Percentiles rank a stretch among this genome's conserved stretches.
phyloP scores from a whole-genome alignment of 2,329 filamentous ascomycete species.

The Coniochaeta hoffmannii region DNA sequence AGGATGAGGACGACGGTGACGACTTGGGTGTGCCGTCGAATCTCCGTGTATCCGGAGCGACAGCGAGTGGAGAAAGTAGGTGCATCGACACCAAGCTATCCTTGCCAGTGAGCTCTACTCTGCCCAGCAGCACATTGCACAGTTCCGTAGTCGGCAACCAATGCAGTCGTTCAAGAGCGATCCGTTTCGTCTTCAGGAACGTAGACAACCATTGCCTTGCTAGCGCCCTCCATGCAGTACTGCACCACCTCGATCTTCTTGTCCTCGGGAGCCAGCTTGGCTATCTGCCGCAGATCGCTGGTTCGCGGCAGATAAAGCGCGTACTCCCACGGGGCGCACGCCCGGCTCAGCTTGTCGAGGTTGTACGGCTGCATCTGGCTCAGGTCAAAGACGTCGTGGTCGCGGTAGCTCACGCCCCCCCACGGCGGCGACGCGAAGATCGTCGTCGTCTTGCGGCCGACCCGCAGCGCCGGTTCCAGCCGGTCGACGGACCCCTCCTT shows the following conservation, averaged over 20 bases:
- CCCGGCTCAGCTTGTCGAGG: slow-evolving; percentile 51
- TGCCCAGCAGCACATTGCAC: too few relatives aligned
- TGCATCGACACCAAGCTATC: too few relatives aligned
- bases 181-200: slow-evolving; percentile 29
- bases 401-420: slow-evolving; percentile 50
- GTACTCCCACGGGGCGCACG: slow-evolving; percentile 52
- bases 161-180: too few relatives aligned
- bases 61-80: too few relatives aligned
- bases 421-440: slow-evolving; percentile 54
- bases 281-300: slow-evolving; percentile 74
- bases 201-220: slow-evolving; percentile 70
- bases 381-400: slow-evolving; percentile 70
- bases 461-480: slow-evolving; percentile 30
- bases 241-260: slow-evolving; percentile 69
- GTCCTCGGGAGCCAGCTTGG: slow-evolving; percentile 41
- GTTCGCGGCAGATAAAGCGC: slow-evolving; percentile 82
- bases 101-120: too few relatives aligned
- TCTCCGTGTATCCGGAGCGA: too few relatives aligned
- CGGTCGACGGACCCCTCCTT: slow-evolving; percentile 9
- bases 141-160: too few relatives aligned
- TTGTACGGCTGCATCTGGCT: slow-evolving; percentile 84
- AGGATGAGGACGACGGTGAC: too few relatives aligned
- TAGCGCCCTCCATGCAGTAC: slow-evolving; percentile 86
- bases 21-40: too few relatives aligned
- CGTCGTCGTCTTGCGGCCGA: slow-evolving; percentile 34